Evolutionary conservation across 1,284 basidiomycete genomes (phyloP).

Genomic region (Spongiforma sp.): DNA sequence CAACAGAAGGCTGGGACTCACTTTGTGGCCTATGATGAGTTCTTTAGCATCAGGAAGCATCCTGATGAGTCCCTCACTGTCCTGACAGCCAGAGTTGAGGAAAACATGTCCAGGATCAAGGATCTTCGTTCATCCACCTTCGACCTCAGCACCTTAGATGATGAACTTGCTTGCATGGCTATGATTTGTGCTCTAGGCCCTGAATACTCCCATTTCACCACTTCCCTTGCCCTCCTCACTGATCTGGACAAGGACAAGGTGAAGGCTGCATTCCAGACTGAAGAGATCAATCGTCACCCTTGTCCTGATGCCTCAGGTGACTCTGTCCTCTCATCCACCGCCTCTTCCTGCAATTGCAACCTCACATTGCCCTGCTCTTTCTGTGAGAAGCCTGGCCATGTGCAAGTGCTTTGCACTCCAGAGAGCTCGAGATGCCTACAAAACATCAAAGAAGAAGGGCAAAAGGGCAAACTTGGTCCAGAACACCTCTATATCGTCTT

Average conservation of each 20-base stretch:
- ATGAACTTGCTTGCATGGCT: not conserved
- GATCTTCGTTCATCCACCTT: conserved; percentile 16
- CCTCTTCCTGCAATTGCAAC: not conserved
- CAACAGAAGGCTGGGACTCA: conserved; percentile 9
- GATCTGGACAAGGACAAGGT: not conserved
- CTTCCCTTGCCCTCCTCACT: not conserved
- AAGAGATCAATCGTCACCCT: not conserved
- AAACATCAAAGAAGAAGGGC: too few relatives aligned
- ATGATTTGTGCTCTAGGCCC: not conserved
- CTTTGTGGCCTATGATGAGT: conserved; percentile 40
- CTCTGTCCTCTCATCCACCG: not conserved
- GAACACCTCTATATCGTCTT: too few relatives aligned
- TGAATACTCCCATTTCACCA: not conserved
- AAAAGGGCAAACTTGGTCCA: too few relatives aligned
- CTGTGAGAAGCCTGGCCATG: not conserved
- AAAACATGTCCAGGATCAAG: conserved; percentile 30
- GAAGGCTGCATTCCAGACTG: not conserved
- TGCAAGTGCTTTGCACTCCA: too few relatives aligned
- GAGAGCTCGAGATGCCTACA: too few relatives aligned
- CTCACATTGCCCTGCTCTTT: not conserved
- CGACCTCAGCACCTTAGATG: not conserved
- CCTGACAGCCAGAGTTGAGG: conserved; percentile 32
- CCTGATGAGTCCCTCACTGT: conserved; percentile 33
- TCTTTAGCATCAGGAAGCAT: conserved; percentile 36
- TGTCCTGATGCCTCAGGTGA: not conserved